Base-by-base conservation (phyloP, 106 monocot species). In the Dendrobium nobile region DNA sequence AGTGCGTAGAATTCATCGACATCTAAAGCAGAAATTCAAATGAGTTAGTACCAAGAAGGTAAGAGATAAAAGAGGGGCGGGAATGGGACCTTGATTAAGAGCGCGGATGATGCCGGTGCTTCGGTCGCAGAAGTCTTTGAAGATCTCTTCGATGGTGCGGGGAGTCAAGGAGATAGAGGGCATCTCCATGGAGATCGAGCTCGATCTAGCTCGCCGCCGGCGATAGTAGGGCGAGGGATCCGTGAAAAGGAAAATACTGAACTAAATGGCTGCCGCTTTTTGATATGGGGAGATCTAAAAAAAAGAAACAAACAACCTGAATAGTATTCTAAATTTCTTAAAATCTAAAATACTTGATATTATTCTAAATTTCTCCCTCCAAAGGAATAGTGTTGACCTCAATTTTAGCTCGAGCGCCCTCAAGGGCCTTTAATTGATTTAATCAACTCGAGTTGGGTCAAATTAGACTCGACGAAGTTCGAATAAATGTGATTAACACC, bases 61-160 rank as follows among this genome's bases (percentile, higher is more conserved):
- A 8, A 58, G 26, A 10, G 13, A n/a, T 16, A 47, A 75, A 13
- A 10, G 15, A 10, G 9, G 27, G 22, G 41, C 48, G 33, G 70
- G 31, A 18, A 61, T 17, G 15, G n/a, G 41, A 93, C 93, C 96
- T 44, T 67, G 10, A 41, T 94, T 92, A 70, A 97, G 92, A 15
- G 97, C 94, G 54, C 90, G 87, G 82, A 97, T 85, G 90, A 97
- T 89, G 72, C 84, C 97, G 72, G 55, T 43, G 54, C 97, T 86
- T 42, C 97, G 92, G 80, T 80, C 83, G 79, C 82, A 79, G 88
- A 79, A 91, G 80, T 96, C 96, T 82, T 87, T 93, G 90, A 87
- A 96, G 82, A 96, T 96, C 33, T 93, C 96, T 87, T 96, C 96
- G 42, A 93, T 91, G 59, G 96, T 88, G 75, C 92, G 89, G 27